Conservation (phyloP, 768 basidiomycete species). For the Russula brevipes region DNA sequence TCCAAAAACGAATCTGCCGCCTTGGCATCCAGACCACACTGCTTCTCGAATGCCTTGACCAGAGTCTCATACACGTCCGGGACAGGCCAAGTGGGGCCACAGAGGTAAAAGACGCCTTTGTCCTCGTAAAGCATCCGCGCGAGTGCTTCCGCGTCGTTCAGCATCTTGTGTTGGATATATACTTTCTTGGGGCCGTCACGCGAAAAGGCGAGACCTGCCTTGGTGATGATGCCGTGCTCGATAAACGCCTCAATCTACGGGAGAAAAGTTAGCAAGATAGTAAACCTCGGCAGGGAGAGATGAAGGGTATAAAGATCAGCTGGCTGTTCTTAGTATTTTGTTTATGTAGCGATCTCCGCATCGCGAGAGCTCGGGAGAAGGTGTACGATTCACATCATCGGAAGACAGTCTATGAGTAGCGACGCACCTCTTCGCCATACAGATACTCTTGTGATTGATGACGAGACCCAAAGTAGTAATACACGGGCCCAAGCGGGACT, state of each 20-base stretch:
- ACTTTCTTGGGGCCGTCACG: slow-evolving; percentile 89
- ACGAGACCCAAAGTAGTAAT: slow-evolving; percentile 99
- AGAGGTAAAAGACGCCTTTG: slow-evolving; percentile 87
- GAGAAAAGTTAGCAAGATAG: neutral
- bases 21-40: slow-evolving; percentile 57
- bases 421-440: slow-evolving; percentile 71
- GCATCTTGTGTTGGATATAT: slow-evolving; percentile 99
- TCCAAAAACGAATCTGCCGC: slow-evolving; percentile 81
- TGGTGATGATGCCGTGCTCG: slow-evolving; percentile 74
- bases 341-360: slow-evolving; percentile 22
- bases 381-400: slow-evolving; percentile 22
- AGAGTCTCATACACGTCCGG: slow-evolving; percentile 95
- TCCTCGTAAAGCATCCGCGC: slow-evolving; percentile 68
- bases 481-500: slow-evolving; percentile 79
- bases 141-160: slow-evolving; percentile 75
- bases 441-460: slow-evolving; percentile 94
- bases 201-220: slow-evolving; percentile 93
- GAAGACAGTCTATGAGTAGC: neutral
- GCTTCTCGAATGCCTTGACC: slow-evolving; percentile 70
- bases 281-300: neutral
- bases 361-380: slow-evolving; percentile 12
- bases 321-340: slow-evolving; percentile 25
- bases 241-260: slow-evolving; percentile 81
- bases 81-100: slow-evolving; percentile 99
- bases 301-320: slow-evolving; percentile 9